Evolutionary conservation across 345 rosid genomes (phyloP), one percentile per base, ranked within the genome.

Genomic region (Atalantia buxifolia): DNA sequence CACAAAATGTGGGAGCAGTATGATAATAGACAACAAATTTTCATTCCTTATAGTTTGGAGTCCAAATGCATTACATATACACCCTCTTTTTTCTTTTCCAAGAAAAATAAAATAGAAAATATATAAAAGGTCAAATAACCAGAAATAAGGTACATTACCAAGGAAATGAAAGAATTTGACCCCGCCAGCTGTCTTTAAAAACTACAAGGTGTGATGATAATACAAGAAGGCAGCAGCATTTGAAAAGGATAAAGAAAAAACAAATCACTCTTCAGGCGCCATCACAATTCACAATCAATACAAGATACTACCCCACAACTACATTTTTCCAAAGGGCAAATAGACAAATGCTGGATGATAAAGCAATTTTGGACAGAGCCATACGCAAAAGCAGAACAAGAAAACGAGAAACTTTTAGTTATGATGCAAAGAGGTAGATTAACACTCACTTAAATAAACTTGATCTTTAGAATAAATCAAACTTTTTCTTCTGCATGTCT

Each of bases 401-500:
- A 62, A 63, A 64, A 72, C 45, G 27, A 72, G 30, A 40, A 65
- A 72, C 40, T 31, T 70, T 22, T 66, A 25, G 80, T 71, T 24
- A 75, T 80, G 68, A 76, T 21, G 71, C 66, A 76, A 69, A n/a
- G 77, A 77, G 72, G 81, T 62, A 66, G 74, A 76, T 63, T 67
- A 55, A 83, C 59, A 71, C 78, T 67, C 71, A 30, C 63, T 77
- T 30, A 14, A 63, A 76, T 60, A 42, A 56, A n/a, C 31, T 60
- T 53, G 59, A 36, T 66, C 40, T 71, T 88, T 88, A 96, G 82
- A 96, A 96, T 81, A 97, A 82, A 83, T 93, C 99, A 65, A 84
- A 83, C 79, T 94, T 97, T 91, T 84, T 94, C 91, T 97, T 97
- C 77, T 45, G 50, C 50, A 93, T 81, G 83, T 97, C 98, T 89